Percentiles rank a stretch among this genome's conserved stretches.
These are phyloP conservation scores for Coemansia furcata DNA, from an alignment of 192 early-diverging fungal species.

Conservation along the genomic window DNA sequence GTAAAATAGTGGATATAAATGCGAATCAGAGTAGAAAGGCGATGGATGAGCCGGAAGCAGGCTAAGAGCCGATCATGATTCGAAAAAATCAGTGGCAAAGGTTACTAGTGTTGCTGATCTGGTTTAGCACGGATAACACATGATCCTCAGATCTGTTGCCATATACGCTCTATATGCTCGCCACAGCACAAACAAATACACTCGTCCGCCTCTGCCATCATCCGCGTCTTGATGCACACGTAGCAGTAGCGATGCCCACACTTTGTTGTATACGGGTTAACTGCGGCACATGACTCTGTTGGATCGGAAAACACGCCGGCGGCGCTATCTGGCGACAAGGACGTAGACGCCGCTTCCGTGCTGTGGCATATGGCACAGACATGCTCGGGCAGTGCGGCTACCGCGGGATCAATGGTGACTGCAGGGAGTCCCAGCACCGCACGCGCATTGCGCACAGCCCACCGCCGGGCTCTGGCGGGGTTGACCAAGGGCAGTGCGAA, in stretches of 20 bases:
- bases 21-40: not conserved
- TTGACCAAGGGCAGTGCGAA: slow-evolving; percentile 84
- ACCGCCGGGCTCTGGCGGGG: slow-evolving; percentile 34
- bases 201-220: slow-evolving; percentile 67
- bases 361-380: slow-evolving; percentile 76
- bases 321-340: not conserved
- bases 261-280: slow-evolving; percentile 73
- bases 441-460: slow-evolving; percentile 34
- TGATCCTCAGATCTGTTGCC: slow-evolving; percentile 8
- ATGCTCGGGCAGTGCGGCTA: slow-evolving; percentile 58
- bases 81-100: not conserved
- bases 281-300: slow-evolving; percentile 34
- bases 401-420: slow-evolving; percentile 33
- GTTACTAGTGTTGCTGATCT: not conserved
- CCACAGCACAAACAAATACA: slow-evolving; percentile 82
- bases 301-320: not conserved
- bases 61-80: not conserved
- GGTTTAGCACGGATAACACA: not conserved
- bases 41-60: not conserved
- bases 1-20: not conserved
- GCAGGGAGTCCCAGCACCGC: slow-evolving; percentile 47
- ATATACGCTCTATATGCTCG: slow-evolving; percentile 59
- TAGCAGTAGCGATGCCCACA: slow-evolving; percentile 92
- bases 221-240: slow-evolving; percentile 78
- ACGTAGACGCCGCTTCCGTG: not conserved